phyloP scores from a whole-genome alignment of 2,329 filamentous ascomycete species.

The Fusarium citri region DNA sequence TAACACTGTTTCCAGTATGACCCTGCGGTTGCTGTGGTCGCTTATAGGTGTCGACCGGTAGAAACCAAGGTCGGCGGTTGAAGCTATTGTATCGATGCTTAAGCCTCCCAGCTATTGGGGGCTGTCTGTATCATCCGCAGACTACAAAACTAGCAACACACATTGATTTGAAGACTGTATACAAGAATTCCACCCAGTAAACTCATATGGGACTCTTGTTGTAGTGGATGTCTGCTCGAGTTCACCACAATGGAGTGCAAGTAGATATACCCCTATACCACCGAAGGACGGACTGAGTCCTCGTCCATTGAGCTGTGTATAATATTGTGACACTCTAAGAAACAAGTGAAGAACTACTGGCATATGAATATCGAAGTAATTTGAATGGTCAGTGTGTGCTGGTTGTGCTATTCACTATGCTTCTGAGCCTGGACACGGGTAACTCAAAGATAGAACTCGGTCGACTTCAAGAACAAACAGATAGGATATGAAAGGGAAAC shows the following conservation, averaged over 20 bases:
- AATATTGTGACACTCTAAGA: neutral
- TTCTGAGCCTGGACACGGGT: neutral
- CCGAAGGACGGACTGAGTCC: neutral
- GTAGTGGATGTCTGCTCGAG: neutral
- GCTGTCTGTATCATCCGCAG: neutral
- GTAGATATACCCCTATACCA: neutral
- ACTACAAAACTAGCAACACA: neutral
- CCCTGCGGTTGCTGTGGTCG: neutral
- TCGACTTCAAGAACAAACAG: neutral
- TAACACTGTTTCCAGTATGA: neutral
- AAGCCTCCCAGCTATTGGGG: neutral
- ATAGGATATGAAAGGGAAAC: neutral
- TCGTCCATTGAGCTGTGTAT: neutral
- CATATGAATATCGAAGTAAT: neutral
- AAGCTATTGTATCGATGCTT: neutral
- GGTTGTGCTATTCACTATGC: neutral
- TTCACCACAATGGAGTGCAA: neutral
- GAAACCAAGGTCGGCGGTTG: neutral
- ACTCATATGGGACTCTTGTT: neutral
- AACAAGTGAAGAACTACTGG: neutral
- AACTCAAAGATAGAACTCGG: neutral
- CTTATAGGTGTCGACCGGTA: neutral
- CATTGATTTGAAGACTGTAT: neutral
- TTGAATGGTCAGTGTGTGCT: neutral
- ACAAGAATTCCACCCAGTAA: neutral